Evolutionary conservation across 1,284 basidiomycete genomes (phyloP).

Genomic region (Papiliotrema flavescens): DNA sequence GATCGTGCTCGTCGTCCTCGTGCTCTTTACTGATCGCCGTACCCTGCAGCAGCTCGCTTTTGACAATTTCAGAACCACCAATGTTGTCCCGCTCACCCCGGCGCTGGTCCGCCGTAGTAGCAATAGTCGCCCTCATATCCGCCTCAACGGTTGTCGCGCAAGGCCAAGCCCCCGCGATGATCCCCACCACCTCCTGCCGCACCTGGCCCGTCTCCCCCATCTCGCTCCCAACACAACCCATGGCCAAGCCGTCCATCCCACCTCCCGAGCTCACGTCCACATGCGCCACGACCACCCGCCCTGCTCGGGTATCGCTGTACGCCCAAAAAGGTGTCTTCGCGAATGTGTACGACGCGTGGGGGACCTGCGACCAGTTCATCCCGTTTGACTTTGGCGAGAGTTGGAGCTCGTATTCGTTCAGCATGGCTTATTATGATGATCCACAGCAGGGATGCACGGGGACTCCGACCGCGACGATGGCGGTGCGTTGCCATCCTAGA

Average conservation of each 20-base stretch:
- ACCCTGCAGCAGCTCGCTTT: too few species aligned
- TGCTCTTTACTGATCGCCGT: too few species aligned
- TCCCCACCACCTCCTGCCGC: slow-evolving; percentile 1
- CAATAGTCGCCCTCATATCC: background rate
- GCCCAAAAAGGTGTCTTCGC: background rate
- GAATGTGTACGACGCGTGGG: background rate
- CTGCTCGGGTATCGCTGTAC: background rate
- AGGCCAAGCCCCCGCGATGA: background rate
- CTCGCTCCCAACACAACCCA: background rate
- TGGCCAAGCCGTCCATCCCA: background rate
- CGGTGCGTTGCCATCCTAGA: background rate
- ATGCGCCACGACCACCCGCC: background rate
- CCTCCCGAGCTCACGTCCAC: background rate
- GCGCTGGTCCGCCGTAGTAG: too few species aligned
- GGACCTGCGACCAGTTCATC: slow-evolving; percentile 1
- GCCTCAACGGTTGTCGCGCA: background rate
- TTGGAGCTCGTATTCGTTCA: background rate
- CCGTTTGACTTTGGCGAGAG: background rate
- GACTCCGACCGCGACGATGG: background rate
- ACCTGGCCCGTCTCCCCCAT: background rate
- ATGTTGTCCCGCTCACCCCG: too few species aligned
- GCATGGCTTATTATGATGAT: slow-evolving; percentile 1
- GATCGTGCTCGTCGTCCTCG: too few species aligned
- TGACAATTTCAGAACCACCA: too few species aligned
- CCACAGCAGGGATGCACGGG: background rate